Conservation (phyloP, 179 eudicot genomes). For the Actinidia chinensis region DNA sequence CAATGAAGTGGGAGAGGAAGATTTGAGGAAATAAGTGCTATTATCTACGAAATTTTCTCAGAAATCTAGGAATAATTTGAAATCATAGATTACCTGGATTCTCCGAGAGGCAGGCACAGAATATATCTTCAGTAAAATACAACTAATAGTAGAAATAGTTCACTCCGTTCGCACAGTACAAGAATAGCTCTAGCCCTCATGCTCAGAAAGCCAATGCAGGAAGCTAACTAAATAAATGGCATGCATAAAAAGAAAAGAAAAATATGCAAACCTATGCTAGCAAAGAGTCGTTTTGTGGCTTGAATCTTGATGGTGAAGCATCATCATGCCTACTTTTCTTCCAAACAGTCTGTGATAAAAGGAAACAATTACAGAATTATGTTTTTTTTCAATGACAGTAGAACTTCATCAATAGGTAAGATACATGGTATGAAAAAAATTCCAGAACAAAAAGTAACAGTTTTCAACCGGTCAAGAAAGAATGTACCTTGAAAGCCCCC, state of each 20-base stretch:
- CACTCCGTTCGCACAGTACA: background rate
- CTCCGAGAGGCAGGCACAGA: background rate
- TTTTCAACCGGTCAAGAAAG: background rate
- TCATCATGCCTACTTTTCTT: constrained; percentile 54
- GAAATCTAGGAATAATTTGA: background rate
- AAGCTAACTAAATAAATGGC: background rate
- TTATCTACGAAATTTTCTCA: background rate
- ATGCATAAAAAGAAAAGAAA: background rate
- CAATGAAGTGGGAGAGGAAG: background rate
- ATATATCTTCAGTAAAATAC: background rate
- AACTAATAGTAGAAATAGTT: background rate
- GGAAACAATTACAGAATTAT: background rate
- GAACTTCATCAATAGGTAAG: constrained; percentile 4
- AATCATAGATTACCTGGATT: background rate
- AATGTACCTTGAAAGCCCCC: constrained; percentile 69
- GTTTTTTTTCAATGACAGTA: background rate
- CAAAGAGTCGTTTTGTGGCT: constrained; percentile 66
- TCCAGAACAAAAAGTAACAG: background rate
- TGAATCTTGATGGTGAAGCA: constrained; percentile 44
- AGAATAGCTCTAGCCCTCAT: no score
- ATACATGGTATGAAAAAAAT: background rate
- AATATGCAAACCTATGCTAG: constrained; percentile 60
- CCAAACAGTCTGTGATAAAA: constrained; percentile 48
- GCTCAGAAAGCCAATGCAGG: background rate
- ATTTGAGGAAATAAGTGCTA: background rate